Evolutionary conservation across 257 asterid species (phyloP).

Genomic region (Plantago ovata): DNA sequence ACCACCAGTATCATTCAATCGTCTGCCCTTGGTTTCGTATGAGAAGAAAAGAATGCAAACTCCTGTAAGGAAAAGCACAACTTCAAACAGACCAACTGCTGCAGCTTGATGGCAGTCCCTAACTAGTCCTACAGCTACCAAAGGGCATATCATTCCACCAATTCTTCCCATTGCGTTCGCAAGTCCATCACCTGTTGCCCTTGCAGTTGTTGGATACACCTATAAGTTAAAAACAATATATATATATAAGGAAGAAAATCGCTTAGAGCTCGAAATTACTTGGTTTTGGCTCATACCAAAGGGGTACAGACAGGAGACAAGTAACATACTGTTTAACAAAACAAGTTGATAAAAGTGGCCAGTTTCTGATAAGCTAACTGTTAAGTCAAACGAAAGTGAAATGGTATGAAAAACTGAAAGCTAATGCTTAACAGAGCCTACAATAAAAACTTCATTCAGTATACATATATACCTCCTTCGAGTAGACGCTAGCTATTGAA

Average conservation of each 20-base stretch:
- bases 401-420: no score
- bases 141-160: slow-evolving; percentile 36
- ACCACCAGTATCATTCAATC: slow-evolving; percentile 13
- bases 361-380: no score
- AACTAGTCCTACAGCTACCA: slow-evolving; percentile 29
- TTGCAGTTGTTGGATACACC: slow-evolving; percentile 31
- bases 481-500: slow-evolving; percentile 8
- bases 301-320: no score
- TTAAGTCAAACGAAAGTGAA: no score
- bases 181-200: slow-evolving; percentile 28
- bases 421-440: no score
- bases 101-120: slow-evolving; percentile 28
- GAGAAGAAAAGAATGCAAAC: slow-evolving; percentile 24
- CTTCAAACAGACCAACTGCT: slow-evolving; percentile 23
- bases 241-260: no score
- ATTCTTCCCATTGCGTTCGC: slow-evolving; percentile 26
- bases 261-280: no score
- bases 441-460: no score
- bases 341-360: no score
- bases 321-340: no score
- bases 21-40: slow-evolving; percentile 28
- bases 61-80: slow-evolving; percentile 21
- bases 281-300: no score
- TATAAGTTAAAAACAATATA: neutral
- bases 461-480: slow-evolving; percentile 17